A percentile compares a stretch with the other conserved stretches of the same genome.
Evolutionary conservation across 164 flowering plant species (phyloP).

Genomic region (grape (Vitis vinifera)): DNA sequence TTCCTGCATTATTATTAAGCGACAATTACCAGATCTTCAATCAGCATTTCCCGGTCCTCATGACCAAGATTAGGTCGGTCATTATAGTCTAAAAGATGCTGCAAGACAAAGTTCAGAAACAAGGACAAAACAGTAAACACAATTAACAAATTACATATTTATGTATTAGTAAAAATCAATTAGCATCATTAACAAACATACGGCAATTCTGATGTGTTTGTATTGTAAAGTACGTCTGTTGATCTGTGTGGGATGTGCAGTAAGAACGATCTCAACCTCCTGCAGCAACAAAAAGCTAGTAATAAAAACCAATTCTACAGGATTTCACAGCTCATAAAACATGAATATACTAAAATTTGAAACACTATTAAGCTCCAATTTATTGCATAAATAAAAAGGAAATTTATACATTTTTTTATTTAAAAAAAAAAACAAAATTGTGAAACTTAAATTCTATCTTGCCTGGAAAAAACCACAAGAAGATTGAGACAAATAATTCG

Average conservation of each 20-base stretch:
- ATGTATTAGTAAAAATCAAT: neutral
- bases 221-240: conserved; percentile 85
- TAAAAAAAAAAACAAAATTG: no score
- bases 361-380: no score
- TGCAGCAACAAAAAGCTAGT: conserved; percentile 33
- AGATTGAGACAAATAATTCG: no score
- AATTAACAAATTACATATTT: neutral
- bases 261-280: conserved; percentile 90
- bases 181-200: conserved; percentile 28
- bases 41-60: conserved; percentile 85
- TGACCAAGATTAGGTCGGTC: conserved; percentile 77
- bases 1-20: neutral
- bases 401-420: no score
- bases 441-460: no score
- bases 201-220: conserved; percentile 88
- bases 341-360: no score
- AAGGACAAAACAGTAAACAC: neutral
- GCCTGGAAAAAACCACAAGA: no score
- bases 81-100: conserved; percentile 88
- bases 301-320: conserved; percentile 1
- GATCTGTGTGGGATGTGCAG: conserved; percentile 94
- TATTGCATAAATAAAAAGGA: no score
- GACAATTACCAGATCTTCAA: conserved; percentile 82
- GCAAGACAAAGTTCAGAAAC: conserved; percentile 16
- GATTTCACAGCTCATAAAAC: neutral